A percentile compares a stretch with the other conserved stretches of the same genome.
These are phyloP conservation scores for Gossypium herbaceum DNA, from an alignment of 345 rosid genomes.

Conservation along the genomic window DNA sequence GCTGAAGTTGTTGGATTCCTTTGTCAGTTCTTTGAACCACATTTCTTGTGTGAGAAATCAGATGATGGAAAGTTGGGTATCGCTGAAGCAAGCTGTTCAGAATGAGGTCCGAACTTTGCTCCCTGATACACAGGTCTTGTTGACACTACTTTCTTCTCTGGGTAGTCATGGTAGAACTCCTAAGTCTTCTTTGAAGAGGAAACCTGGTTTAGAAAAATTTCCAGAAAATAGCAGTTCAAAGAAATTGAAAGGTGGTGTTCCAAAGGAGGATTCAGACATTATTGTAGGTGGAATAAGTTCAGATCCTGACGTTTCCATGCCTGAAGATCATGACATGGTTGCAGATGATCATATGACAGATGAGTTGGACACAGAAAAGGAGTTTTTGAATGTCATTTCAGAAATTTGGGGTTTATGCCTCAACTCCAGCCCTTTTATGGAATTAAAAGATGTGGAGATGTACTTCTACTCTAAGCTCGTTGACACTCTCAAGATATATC, in stretches of 20 bases:
- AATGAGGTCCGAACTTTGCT: slow-evolving; percentile 61
- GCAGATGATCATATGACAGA: slow-evolving; percentile 29
- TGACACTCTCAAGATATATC: slow-evolving; percentile 65
- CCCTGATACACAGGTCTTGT: slow-evolving; percentile 79
- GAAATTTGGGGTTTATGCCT: slow-evolving; percentile 64
- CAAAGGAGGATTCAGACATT: slow-evolving; percentile 49
- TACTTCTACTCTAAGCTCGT: slow-evolving; percentile 65
- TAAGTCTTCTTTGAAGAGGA: slow-evolving; percentile 44
- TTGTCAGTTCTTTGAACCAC: slow-evolving; percentile 39
- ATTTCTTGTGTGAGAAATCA: slow-evolving; percentile 26
- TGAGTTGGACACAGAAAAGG: slow-evolving; percentile 39
- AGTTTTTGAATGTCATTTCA: slow-evolving; percentile 41
- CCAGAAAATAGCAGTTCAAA: slow-evolving; percentile 29
- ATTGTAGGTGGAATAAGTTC: slow-evolving; percentile 54
- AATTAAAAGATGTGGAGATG: slow-evolving; percentile 54
- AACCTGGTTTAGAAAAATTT: slow-evolving; percentile 32
- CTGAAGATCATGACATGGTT: slow-evolving; percentile 28
- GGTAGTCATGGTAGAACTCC: slow-evolving; percentile 28
- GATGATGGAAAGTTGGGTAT: slow-evolving; percentile 35
- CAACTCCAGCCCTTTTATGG: slow-evolving; percentile 27
- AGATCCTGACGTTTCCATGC: slow-evolving; percentile 28
- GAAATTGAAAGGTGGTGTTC: slow-evolving; percentile 36
- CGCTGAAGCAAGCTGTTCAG: slow-evolving; percentile 55
- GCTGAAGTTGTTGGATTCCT: slow-evolving; percentile 63
- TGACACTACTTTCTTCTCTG: slow-evolving; percentile 55